Conservation (phyloP, 2,329 filamentous ascomycete genomes). For the Talaromyces pinophilus region DNA sequence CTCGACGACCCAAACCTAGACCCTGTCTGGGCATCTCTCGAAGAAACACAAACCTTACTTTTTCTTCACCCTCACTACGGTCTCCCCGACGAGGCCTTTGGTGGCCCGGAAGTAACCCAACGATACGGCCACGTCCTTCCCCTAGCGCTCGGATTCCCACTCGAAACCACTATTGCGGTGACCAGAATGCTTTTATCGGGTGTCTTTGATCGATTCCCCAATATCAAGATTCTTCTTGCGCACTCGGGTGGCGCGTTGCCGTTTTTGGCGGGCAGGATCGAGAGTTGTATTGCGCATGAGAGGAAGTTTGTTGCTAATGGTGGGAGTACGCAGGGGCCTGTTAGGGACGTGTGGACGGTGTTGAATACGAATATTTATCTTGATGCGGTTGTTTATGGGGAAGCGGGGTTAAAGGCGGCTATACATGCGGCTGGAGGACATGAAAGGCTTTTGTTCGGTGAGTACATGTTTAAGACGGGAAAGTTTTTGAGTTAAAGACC, state of each 20-base stretch:
- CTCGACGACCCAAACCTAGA: conserved; percentile 76
- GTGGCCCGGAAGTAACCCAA: conserved; percentile 68
- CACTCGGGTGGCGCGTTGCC: conserved; percentile 88
- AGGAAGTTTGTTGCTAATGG: conserved; percentile 69
- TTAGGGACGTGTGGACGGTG: conserved; percentile 63
- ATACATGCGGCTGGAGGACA: conserved; percentile 64
- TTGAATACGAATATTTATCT: conserved; percentile 77
- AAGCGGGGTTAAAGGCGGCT: conserved; percentile 67
- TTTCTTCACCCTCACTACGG: conserved; percentile 95
- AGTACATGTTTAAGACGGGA: too few species aligned
- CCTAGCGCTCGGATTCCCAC: conserved; percentile 80
- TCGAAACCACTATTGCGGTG: conserved; percentile 90
- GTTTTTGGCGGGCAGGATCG: conserved; percentile 83
- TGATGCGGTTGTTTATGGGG: conserved; percentile 64
- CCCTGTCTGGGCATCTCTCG: conserved; percentile 69
- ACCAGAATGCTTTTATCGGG: conserved; percentile 83
- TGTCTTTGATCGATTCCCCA: conserved; percentile 74
- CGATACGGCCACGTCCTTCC: conserved; percentile 85
- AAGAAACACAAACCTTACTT: conserved; percentile 64
- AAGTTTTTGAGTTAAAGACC: too few species aligned
- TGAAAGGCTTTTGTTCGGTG: conserved; percentile 45
- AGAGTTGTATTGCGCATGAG: conserved; percentile 84
- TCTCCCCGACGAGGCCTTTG: conserved; percentile 76
- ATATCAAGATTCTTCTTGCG: conserved; percentile 73
- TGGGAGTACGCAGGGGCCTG: conserved; percentile 60